phyloP scores from a whole-genome alignment of 1,139 yeast species.

The Saccharomycopsis crataegensis region DNA sequence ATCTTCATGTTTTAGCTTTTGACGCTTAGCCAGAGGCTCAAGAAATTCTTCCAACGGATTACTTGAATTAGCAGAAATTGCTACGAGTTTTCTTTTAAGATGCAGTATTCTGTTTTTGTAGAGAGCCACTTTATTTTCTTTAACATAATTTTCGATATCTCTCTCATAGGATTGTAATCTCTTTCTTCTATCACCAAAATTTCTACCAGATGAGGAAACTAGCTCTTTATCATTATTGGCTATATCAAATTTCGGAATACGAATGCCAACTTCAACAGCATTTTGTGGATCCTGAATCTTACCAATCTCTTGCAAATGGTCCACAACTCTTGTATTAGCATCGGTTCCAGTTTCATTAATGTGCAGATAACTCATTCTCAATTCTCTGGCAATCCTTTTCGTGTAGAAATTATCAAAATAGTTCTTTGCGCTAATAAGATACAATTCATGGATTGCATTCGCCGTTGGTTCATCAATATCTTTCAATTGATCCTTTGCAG shows the following conservation, averaged over 20 bases:
- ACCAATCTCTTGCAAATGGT: not conserved
- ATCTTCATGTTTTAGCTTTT: not conserved
- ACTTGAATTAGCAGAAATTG: no score
- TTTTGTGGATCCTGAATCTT: no score
- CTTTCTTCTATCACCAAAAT: not conserved
- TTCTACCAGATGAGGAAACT: not conserved
- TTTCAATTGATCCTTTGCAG: not conserved
- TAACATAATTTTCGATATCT: not conserved
- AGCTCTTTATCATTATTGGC: no score
- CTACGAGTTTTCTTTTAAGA: not conserved
- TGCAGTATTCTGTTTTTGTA: not conserved
- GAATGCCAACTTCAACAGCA: no score
- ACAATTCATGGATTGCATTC: constrained; percentile 7
- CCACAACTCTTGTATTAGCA: not conserved
- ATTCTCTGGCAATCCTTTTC: not conserved
- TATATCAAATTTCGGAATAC: no score
- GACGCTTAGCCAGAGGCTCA: no score
- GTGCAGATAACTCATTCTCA: not conserved
- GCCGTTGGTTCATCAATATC: not conserved
- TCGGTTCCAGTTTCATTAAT: not conserved
- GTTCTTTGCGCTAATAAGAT: constrained; percentile 1
- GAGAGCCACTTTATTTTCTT: not conserved
- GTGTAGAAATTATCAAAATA: not conserved
- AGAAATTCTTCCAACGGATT: no score
- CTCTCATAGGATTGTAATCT: not conserved